Evolutionary conservation across 352 stramenopile genomes (phyloP), one percentile per base, ranked within the genome.

Genomic region (Phytopythium oedochilum): DNA sequence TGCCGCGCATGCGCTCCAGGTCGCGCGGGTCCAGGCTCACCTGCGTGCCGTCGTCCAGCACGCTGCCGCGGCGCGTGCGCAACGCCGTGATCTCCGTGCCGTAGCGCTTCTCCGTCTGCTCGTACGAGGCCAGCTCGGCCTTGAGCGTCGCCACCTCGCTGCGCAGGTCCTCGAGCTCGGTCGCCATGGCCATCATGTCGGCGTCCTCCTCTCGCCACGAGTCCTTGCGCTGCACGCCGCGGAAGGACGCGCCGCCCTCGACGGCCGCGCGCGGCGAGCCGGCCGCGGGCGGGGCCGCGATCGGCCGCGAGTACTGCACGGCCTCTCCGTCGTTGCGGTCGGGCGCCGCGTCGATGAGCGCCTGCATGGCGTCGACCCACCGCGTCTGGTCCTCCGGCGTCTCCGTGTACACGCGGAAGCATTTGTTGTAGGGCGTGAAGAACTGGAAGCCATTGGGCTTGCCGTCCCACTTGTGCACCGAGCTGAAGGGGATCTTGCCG

Each of bases 371-470:
- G 11, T 68, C 57, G 32, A 93, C 53, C 83, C 83, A 93, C 53
- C 84, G 68, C 53, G 54, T 31, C 55, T 88, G 82, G 57, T 93
- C 80, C 32, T 85, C 75, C 17, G 66, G 43, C n/a, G 73, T 77
- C 52, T 91, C 83, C 35, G 78, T 87, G 78, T 93, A 93, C 53
- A 93, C 80, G 52, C 82, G 78, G 71, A 89, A 93, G 76, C 76
- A 87, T 64, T 89, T 83, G 69, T 93, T 88, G 34, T 67, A 70
- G 18, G 83, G 83, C 50, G 83, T 91, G 71, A 90, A 93, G 72
- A 93, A 93, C 70, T 93, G 83, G 63, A 93, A 89, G 55, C 80
- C 83, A 47, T 93, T 83, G 39, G 83, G 83, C 65, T 93, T 93
- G 63, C 83, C 83, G 45, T 93, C 83, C 83, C 83, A 93, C 51